A percentile compares a stretch with the other conserved stretches of the same genome.
Evolutionary conservation across 768 basidiomycete genomes (phyloP).

Genomic region (Rubroboletus pulcherrimus): DNA sequence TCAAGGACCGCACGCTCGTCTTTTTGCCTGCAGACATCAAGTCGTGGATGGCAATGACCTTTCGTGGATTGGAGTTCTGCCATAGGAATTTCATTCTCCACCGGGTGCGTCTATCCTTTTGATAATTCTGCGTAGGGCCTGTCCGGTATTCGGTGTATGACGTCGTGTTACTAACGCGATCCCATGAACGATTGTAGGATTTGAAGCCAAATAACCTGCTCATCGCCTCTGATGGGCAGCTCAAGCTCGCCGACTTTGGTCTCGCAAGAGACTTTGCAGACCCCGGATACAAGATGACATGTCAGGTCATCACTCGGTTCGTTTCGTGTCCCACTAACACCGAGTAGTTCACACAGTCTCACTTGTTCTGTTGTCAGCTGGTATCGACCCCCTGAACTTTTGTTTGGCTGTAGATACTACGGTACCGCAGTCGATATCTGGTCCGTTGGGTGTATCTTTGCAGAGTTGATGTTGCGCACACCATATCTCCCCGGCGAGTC

Average conservation of each 20-base stretch:
- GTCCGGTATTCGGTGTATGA: neutral
- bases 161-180: slow-evolving; percentile 10
- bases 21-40: slow-evolving; percentile 97
- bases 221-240: slow-evolving; percentile 82
- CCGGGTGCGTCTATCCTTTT: slow-evolving; percentile 53
- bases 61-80: slow-evolving; percentile 97
- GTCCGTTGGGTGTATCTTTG: slow-evolving; percentile 98
- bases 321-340: slow-evolving; percentile 25
- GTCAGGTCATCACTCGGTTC: slow-evolving; percentile 95
- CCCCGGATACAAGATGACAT: slow-evolving; percentile 95
- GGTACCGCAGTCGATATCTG: slow-evolving; percentile 91
- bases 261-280: slow-evolving; percentile 95
- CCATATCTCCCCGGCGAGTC: slow-evolving; percentile 94
- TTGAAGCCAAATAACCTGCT: slow-evolving; percentile 98
- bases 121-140: slow-evolving; percentile 10
- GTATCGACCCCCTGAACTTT: slow-evolving; percentile 96
- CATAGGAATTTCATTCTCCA: slow-evolving; percentile 93
- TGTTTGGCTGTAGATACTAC: slow-evolving; percentile 90
- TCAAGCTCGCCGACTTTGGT: slow-evolving; percentile 99
- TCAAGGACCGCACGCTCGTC: slow-evolving; percentile 88
- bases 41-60: slow-evolving; percentile 98
- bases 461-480: slow-evolving; percentile 93
- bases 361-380: slow-evolving; percentile 53
- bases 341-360: neutral
- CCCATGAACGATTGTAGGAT: slow-evolving; percentile 54